Conservation (phyloP, 371 early-diverging fungal genomes). For the Mortierella sp. region DNA sequence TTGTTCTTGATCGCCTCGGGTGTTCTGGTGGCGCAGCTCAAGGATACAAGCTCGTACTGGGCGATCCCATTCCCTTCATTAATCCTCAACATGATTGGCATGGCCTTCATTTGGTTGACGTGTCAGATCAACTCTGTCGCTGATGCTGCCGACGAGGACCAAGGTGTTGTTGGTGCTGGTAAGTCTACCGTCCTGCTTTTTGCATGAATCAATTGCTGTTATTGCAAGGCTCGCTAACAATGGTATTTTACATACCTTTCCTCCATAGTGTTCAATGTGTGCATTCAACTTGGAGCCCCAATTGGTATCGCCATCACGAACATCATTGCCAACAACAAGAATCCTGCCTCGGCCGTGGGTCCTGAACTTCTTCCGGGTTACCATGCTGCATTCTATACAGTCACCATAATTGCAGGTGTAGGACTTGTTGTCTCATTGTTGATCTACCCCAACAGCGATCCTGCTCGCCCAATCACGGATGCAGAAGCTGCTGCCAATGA, state of each 20-base stretch:
- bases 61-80: conserved; percentile 24
- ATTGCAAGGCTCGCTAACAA: no score
- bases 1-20: conserved; percentile 29
- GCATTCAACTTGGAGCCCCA: conserved; percentile 25
- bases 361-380: conserved; percentile 24
- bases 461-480: conserved; percentile 3
- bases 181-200: not conserved
- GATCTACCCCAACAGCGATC: conserved; percentile 25
- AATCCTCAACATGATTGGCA: conserved; percentile 22
- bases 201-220: no score
- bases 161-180: conserved; percentile 41
- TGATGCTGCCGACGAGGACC: conserved; percentile 36
- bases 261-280: conserved; percentile 21
- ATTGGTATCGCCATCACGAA: conserved; percentile 35
- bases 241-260: not conserved
- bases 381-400: conserved; percentile 20
- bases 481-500: not conserved
- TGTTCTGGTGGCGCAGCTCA: conserved; percentile 19
- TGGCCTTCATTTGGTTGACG: conserved; percentile 18
- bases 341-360: not conserved
- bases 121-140: conserved; percentile 33
- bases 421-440: conserved; percentile 17
- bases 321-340: conserved; percentile 25
- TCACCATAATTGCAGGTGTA: conserved; percentile 17
- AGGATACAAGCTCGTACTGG: conserved; percentile 20